Percentiles rank a stretch among this genome's conserved stretches.
Evolutionary conservation across 768 basidiomycete genomes (phyloP).

Genomic region (Suillus sp.): DNA sequence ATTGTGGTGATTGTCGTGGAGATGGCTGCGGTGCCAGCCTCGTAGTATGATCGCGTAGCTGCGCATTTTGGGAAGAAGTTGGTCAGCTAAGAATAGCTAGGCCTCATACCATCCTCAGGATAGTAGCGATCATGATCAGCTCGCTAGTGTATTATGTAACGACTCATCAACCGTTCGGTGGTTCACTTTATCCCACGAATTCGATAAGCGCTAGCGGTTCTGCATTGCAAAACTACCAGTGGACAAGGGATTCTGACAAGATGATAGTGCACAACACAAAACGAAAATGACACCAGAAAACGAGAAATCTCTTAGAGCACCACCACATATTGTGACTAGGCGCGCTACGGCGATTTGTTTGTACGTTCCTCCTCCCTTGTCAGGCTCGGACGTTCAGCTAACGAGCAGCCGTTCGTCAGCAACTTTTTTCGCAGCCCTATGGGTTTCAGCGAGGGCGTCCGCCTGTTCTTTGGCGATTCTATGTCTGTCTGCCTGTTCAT

Average conservation of each 20-base stretch:
- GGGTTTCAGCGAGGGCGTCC: not conserved
- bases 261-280: not conserved
- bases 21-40: slow-evolving; percentile 20
- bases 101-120: too few relatives aligned
- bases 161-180: too few relatives aligned
- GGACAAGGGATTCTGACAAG: not conserved
- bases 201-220: not conserved
- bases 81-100: too few relatives aligned
- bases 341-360: not conserved
- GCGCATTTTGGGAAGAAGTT: too few relatives aligned
- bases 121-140: too few relatives aligned
- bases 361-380: too few relatives aligned
- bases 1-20: not conserved
- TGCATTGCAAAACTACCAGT: not conserved
- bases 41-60: too few relatives aligned
- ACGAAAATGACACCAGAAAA: not conserved
- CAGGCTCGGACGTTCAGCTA: too few relatives aligned
- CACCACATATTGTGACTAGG: not conserved
- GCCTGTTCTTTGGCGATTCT: not conserved
- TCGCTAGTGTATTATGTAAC: too few relatives aligned
- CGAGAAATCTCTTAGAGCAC: too few relatives aligned
- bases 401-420: too few relatives aligned
- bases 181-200: too few relatives aligned
- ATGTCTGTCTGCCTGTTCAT: not conserved
- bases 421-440: not conserved